Evolutionary conservation across 176 grass and related monocot genomes (phyloP), one percentile per base, ranked within the genome.

Genomic region (Tuctoria greenei): DNA sequence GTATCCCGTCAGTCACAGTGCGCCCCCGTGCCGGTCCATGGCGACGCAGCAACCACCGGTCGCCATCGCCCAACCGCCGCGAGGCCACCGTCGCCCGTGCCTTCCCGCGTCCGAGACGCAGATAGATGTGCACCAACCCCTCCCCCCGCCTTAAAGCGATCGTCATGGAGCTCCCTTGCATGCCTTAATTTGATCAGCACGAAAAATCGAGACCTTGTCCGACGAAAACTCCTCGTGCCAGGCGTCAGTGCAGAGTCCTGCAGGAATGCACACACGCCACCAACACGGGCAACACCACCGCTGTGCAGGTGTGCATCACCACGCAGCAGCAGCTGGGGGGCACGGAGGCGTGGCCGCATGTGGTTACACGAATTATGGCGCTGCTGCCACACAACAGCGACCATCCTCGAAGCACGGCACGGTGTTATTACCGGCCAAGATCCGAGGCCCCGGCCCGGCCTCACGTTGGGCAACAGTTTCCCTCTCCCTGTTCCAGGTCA

Each of bases 1-100:
- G n/a, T 79, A 73, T 87, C 61, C 10, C 35, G n/a, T n/a, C n/a
- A 1, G 7, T 67, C 74, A 87, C 74, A 54, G 74, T 72, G 27
- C 39, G 56, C 21, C 51, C 16, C 16, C 25, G 51, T 67, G 85
- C 58, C 79, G 34, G 73, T 50, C 46, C 73, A 67, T 58, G 85
- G 79, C 35, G 85, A 67, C 21, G 85, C 74, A 39, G 74, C 80
- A 87, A 79, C 85, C 26, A 67, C 66, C 74, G 13, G 71, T 86
- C 78, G 71, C 71, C 71, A 18, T 88, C 86, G 54, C 55, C 69
- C 86, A 69, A 79, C 86, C 75, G 57, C 72, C 50, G 21, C 38
- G 15, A 13, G 43, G 43, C 43, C 43, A 45, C 11, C 4, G 51
- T 59, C 49, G 39, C 42, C 63, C 17, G 64, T 78, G 67, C 85